These are phyloP conservation scores for Poronia punctata DNA, from an alignment of 495 filamentous ascomycete genomes.

Conservation along the genomic window DNA sequence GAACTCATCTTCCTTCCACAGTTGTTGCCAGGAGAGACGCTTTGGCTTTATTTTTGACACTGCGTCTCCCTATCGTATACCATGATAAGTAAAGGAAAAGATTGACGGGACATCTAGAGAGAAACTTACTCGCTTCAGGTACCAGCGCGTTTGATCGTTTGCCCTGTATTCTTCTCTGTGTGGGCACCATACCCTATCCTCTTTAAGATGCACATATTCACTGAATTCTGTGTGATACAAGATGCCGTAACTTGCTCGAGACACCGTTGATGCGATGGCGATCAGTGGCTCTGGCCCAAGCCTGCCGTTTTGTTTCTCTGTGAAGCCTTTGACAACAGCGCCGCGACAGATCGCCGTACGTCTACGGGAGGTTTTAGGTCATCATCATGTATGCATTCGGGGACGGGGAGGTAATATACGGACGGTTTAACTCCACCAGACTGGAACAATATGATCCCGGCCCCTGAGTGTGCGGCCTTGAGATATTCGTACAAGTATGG, in stretches of 20 bases:
- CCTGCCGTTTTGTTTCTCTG: slow-evolving; percentile 1
- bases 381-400: neutral
- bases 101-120: neutral
- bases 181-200: slow-evolving; percentile 2
- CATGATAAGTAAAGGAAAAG: neutral
- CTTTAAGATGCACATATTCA: neutral
- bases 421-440: slow-evolving; percentile 8
- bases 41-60: neutral
- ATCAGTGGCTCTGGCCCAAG: neutral
- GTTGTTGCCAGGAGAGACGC: neutral
- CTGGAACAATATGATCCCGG: slow-evolving; percentile 1
- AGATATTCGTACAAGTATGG: slow-evolving; percentile 16
- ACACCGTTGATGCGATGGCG: slow-evolving; percentile 6
- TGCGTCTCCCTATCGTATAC: neutral
- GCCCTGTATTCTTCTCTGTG: neutral
- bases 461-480: neutral
- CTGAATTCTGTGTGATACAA: neutral
- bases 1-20: neutral
- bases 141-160: slow-evolving; percentile 10
- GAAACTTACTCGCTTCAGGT: slow-evolving; percentile 6
- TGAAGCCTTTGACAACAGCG: slow-evolving; percentile 16
- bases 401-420: neutral
- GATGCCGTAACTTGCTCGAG: slow-evolving; percentile 15
- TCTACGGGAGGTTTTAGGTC: slow-evolving; percentile 2
- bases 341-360: slow-evolving; percentile 19